Percentiles rank a stretch among this genome's conserved stretches.
Conservation (phyloP, 768 basidiomycete species). For the Phlebiopsis gigantea region DNA sequence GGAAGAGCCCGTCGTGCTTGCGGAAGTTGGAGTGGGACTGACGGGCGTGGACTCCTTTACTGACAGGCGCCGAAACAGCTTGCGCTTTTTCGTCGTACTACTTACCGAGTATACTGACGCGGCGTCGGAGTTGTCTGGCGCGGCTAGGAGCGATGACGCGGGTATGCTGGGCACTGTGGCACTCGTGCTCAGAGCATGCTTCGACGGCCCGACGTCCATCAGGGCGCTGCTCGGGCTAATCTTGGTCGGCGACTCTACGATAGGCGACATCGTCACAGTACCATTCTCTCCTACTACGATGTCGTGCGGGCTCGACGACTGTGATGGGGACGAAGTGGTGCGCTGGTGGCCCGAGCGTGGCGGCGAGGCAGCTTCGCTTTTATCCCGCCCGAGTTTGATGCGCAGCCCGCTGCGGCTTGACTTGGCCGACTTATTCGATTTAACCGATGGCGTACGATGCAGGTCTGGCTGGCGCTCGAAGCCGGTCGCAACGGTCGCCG, state of each 20-base stretch:
- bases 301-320: constrained; percentile 3
- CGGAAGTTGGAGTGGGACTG: constrained; percentile 13
- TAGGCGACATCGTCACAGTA: constrained; percentile 5
- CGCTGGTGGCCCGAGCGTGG: constrained; percentile 10
- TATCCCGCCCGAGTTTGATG: constrained; percentile 6
- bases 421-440: constrained; percentile 7
- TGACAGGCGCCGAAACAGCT: constrained; percentile 17
- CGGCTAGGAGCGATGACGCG: constrained; percentile 10
- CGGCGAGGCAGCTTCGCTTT: background rate
- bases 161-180: constrained; percentile 12
- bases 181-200: constrained; percentile 9
- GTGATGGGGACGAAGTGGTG: constrained; percentile 1
- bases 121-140: constrained; percentile 22
- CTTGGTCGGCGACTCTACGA: constrained; percentile 25
- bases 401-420: constrained; percentile 15
- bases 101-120: constrained; percentile 20
- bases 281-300: constrained; percentile 2
- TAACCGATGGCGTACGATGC: constrained; percentile 5
- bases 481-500: constrained; percentile 14
- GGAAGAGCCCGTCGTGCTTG: constrained; percentile 7
- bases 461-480: constrained; percentile 3
- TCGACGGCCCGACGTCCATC: constrained; percentile 7
- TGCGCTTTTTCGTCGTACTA: constrained; percentile 19
- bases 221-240: constrained; percentile 5
- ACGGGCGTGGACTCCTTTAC: constrained; percentile 9